Evolutionary conservation across 2,329 filamentous ascomycete genomes (phyloP).

Genomic region (Plenodomus biglobosus): DNA sequence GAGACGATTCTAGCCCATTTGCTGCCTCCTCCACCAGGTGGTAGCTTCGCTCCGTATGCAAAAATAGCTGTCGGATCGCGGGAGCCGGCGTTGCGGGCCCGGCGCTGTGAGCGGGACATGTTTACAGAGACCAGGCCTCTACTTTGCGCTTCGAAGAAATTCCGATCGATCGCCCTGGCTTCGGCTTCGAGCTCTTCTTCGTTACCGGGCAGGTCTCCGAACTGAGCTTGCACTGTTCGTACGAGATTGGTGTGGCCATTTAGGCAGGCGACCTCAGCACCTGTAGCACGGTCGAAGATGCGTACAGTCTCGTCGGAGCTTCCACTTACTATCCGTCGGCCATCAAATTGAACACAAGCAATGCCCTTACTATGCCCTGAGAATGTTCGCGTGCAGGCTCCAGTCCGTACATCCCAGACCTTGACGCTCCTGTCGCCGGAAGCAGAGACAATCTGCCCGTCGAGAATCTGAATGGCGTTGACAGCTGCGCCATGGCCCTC

Average conservation of each 20-base stretch:
- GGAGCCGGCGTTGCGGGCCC: slow-evolving; percentile 67
- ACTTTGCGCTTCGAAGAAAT: slow-evolving; percentile 65
- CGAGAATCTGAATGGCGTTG: slow-evolving; percentile 90
- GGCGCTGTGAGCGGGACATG: slow-evolving; percentile 39
- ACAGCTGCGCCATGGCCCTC: slow-evolving; percentile 88
- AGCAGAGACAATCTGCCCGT: slow-evolving; percentile 85
- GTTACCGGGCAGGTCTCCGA: slow-evolving; percentile 83
- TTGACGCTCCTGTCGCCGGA: slow-evolving; percentile 94
- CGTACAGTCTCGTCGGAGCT: slow-evolving; percentile 96
- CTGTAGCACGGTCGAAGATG: slow-evolving; percentile 85
- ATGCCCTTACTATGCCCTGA: slow-evolving; percentile 92
- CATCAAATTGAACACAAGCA: slow-evolving; percentile 96
- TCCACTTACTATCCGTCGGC: slow-evolving; percentile 87
- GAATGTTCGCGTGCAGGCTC: slow-evolving; percentile 74
- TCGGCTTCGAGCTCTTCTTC: slow-evolving; percentile 71
- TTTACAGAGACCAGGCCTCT: slow-evolving; percentile 46
- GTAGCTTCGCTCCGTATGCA: slow-evolving; percentile 80
- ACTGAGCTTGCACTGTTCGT: slow-evolving; percentile 91
- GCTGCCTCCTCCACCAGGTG: slow-evolving; percentile 86
- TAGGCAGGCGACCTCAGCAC: slow-evolving; percentile 85
- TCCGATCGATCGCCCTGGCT: slow-evolving; percentile 70
- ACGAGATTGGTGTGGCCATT: slow-evolving; percentile 82
- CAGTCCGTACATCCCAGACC: slow-evolving; percentile 86
- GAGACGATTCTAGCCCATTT: slow-evolving; percentile 94
- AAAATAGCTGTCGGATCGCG: slow-evolving; percentile 73